Conservation (phyloP, 306 rosid species). For the Datisca glomerata region DNA sequence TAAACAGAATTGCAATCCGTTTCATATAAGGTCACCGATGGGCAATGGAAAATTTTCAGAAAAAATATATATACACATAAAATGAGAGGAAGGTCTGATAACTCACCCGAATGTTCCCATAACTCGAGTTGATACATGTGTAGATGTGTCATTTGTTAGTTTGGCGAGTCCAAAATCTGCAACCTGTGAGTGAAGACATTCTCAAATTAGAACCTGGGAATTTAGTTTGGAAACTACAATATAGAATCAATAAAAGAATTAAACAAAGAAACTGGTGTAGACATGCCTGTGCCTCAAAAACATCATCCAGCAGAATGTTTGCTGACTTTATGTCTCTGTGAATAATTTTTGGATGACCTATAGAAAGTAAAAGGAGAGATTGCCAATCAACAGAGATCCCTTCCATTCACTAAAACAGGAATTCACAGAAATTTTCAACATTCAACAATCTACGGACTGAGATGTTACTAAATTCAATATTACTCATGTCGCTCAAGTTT, state of each 20-base stretch:
- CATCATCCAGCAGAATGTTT: constrained; percentile 75
- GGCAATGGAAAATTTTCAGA: no score
- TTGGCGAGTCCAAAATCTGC: constrained; percentile 96
- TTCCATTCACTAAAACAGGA: neutral
- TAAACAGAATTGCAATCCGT: neutral
- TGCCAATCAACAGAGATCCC: no score
- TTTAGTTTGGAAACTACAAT: neutral
- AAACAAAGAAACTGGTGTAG: neutral
- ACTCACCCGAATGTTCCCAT: constrained; percentile 98
- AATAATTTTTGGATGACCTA: constrained; percentile 89
- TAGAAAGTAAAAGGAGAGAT: constrained; percentile 11
- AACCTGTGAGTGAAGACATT: constrained; percentile 42
- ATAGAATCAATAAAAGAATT: no score
- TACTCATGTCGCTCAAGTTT: neutral
- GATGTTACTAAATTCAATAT: no score
- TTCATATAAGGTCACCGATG: neutral
- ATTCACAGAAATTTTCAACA: no score
- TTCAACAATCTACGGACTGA: no score
- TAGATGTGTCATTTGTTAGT: constrained; percentile 50
- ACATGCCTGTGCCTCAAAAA: constrained; percentile 64
- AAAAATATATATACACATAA: no score
- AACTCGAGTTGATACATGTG: constrained; percentile 91
- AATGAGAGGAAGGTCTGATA: neutral
- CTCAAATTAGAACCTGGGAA: constrained; percentile 15
- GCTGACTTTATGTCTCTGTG: constrained; percentile 93